Conservation (phyloP, 495 filamentous ascomycete genomes). For the Annulohypoxylon stygium region DNA sequence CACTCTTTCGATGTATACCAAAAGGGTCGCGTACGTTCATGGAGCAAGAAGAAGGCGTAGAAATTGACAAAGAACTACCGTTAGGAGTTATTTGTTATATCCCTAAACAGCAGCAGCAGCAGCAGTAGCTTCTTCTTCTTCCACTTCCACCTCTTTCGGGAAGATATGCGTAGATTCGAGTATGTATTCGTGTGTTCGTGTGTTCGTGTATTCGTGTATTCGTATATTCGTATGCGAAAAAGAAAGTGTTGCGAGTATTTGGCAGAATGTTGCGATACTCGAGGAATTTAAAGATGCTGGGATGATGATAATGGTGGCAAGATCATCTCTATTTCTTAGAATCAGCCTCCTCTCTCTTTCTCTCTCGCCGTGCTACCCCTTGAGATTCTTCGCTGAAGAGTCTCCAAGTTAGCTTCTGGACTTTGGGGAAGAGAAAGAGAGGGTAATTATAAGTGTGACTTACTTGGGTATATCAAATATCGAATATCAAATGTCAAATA, state of each 20-base stretch:
- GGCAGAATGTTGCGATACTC: slow-evolving; percentile 11
- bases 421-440: not conserved
- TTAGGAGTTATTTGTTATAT: slow-evolving; percentile 6
- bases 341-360: slow-evolving; percentile 5
- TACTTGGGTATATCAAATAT: slow-evolving; percentile 9
- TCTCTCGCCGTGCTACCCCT: slow-evolving; percentile 19
- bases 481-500: not conserved
- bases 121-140: not conserved
- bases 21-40: slow-evolving; percentile 69
- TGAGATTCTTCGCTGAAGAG: slow-evolving; percentile 18
- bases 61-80: slow-evolving; percentile 37
- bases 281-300: slow-evolving; percentile 10
- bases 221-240: slow-evolving; percentile 3
- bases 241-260: not conserved
- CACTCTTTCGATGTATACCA: slow-evolving; percentile 61
- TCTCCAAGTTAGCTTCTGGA: slow-evolving; percentile 6
- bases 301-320: slow-evolving; percentile 3
- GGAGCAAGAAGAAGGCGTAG: slow-evolving; percentile 38
- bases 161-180: not conserved
- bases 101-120: not conserved
- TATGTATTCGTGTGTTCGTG: too few species aligned
- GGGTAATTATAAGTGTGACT: not conserved
- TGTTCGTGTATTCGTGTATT: too few species aligned
- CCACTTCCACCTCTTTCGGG: not conserved
- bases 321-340: slow-evolving; percentile 19